Base-by-base conservation (phyloP, 2,329 filamentous ascomycete species). In the Botryotinia narcissicola region DNA sequence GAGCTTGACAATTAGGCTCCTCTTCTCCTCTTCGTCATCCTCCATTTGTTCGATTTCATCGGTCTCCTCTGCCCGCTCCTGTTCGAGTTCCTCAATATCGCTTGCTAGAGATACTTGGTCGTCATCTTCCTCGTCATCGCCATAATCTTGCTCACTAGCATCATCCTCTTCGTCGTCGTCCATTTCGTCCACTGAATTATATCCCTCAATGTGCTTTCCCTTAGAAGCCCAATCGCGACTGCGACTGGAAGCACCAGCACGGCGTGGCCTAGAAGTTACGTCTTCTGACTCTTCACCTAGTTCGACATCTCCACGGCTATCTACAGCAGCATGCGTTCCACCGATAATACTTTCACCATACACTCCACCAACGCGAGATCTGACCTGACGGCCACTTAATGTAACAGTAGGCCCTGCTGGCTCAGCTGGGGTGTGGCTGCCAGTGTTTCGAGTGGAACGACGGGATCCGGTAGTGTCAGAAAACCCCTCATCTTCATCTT, bases 371-470 rank as follows among this genome's bases (percentile, higher is more conserved):
- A 85, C 81, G 62, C 86, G 66, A 63, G 91, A 89, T 76, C 90
- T 88, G 76, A 97, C 90, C 80, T 97, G 94, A 35, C 96, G 90
- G 35, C 96, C 96, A 81, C 94, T 97, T 35, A 93, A 91, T 5
- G 96, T 98, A 69, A 90, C 68, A 87, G 93, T 84, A 83, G 89
- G 84, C 8, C 87, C 85, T 14, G 84, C 91, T 7, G 87, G 85
- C 76, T 95, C 93, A 59, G 89, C 88, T 0, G 94, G 92, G 0
- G 93, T 94, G 75, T 90, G 90, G 16, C 90, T 87, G 57, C 91
- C 88, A 2, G 92, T 94, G 76, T 94, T 92, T 40, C 95, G 90
- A 29, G 90, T 87, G 20, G 93, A 93, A 10, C 91, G 88, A 85
- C 95, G 81, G 81, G 84, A 82, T 78, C 90, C 87, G 16, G 88